phyloP scores from a whole-genome alignment of 805 yeast species.

The Isabelozyma heimii region DNA sequence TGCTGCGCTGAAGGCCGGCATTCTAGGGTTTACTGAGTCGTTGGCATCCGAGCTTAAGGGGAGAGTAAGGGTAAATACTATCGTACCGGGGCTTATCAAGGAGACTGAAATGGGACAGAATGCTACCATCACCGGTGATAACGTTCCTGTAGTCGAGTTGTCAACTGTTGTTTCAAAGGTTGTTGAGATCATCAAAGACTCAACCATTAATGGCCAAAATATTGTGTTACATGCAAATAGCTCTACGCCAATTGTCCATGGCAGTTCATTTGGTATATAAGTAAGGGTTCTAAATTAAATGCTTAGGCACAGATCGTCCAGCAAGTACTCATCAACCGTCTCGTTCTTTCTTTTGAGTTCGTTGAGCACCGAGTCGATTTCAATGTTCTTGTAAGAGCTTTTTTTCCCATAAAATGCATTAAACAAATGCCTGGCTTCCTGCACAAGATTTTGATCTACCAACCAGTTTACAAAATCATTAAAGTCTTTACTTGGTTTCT shows the following conservation, averaged over 20 bases:
- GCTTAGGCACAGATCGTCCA: too few relatives aligned
- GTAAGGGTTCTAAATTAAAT: too few relatives aligned
- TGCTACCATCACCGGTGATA: constrained; percentile 18
- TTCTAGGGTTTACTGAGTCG: constrained; percentile 58
- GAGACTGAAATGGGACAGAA: constrained; percentile 65
- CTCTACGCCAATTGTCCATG: neutral
- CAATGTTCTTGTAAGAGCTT: neutral
- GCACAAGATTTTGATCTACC: constrained; percentile 1
- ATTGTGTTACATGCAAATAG: neutral
- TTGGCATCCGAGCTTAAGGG: constrained; percentile 60
- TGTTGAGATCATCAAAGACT: constrained; percentile 18
- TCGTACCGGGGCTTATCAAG: constrained; percentile 64
- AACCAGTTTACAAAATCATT: constrained; percentile 13
- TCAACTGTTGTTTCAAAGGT: constrained; percentile 25
- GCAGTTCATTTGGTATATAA: too few relatives aligned
- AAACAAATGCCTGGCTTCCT: neutral
- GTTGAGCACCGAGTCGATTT: neutral
- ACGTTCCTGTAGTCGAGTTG: constrained; percentile 19
- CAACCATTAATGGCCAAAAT: constrained; percentile 25
- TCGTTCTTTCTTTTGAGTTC: neutral
- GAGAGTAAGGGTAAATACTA: constrained; percentile 58
- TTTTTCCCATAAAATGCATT: neutral
- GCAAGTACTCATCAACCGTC: too few relatives aligned
- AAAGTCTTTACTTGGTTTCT: constrained; percentile 3
- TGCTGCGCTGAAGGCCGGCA: constrained; percentile 68